Conservation (phyloP, 371 early-diverging fungal genomes). For the Quaeritorhiza haematococci region DNA sequence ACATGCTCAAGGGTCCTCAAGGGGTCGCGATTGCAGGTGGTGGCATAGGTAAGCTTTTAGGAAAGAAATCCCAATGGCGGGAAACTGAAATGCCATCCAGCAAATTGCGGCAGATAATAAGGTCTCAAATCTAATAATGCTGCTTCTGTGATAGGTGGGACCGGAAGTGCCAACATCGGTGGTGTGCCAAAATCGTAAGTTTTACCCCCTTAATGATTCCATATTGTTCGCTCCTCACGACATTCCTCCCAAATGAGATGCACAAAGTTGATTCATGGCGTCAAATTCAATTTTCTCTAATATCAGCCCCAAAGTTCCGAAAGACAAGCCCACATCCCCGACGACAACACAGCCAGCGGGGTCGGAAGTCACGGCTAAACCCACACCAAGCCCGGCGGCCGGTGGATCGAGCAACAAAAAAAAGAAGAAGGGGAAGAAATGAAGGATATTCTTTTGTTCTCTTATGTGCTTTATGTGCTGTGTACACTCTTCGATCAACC, state of each 20-base stretch:
- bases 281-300: not conserved
- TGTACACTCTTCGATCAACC: conserved; percentile 33
- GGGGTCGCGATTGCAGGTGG: conserved; percentile 60
- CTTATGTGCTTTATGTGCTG: conserved; percentile 32
- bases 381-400: not conserved
- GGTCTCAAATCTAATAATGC: too few species aligned
- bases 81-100: too few species aligned
- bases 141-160: too few species aligned
- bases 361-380: not conserved
- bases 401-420: conserved; percentile 2
- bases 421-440: conserved; percentile 15
- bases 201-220: not conserved
- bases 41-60: conserved; percentile 14
- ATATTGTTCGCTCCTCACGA: too few species aligned
- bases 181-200: conserved; percentile 21
- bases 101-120: too few species aligned
- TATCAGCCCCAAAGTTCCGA: not conserved
- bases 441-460: conserved; percentile 5
- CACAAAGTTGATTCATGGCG: not conserved
- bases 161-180: conserved; percentile 67
- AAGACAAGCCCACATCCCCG: not conserved
- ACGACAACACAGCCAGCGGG: not conserved
- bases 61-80: not conserved
- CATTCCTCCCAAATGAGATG: too few species aligned
- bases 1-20: conserved; percentile 22